Evolutionary conservation across 306 rosid species (phyloP).

Genomic region (Vicia villosa): DNA sequence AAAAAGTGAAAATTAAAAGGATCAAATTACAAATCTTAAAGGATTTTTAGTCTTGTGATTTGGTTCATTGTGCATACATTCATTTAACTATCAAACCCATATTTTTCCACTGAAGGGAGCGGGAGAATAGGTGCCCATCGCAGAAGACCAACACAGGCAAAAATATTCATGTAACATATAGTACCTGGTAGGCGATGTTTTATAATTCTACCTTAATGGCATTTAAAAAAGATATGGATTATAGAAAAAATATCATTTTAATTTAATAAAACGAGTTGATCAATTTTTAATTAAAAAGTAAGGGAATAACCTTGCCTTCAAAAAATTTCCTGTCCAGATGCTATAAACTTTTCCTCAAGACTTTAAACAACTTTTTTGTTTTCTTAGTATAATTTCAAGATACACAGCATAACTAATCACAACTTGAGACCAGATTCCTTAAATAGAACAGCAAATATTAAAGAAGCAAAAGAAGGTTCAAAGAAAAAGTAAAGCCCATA

Average conservation of each 20-base stretch:
- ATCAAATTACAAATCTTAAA: not conserved
- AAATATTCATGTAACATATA: conserved; percentile 4
- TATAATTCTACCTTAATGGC: not conserved
- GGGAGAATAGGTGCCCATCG: not conserved
- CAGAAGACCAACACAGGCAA: conserved; percentile 4
- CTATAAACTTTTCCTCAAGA: not conserved
- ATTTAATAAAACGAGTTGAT: not conserved
- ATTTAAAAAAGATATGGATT: conserved; percentile 3
- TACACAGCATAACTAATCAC: not conserved
- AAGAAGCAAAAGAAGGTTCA: not conserved
- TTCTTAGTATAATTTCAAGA: conserved; percentile 13
- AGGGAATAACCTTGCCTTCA: conserved; percentile 9
- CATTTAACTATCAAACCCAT: conserved; percentile 4
- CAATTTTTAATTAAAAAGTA: not conserved
- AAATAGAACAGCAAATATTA: conserved; percentile 18
- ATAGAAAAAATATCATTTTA: not conserved
- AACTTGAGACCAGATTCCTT: not conserved
- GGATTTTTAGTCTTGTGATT: conserved; percentile 6
- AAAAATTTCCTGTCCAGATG: not conserved
- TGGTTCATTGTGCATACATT: not conserved
- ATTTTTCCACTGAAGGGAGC: not conserved
- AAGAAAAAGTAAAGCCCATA: not conserved
- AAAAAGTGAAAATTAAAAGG: not conserved
- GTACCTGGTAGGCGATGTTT: not conserved
- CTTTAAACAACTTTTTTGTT: conserved; percentile 3